Percentiles rank a stretch among this genome's conserved stretches.
Conservation (phyloP, 257 asterid genomes). For the Solanum ossicruentum region DNA sequence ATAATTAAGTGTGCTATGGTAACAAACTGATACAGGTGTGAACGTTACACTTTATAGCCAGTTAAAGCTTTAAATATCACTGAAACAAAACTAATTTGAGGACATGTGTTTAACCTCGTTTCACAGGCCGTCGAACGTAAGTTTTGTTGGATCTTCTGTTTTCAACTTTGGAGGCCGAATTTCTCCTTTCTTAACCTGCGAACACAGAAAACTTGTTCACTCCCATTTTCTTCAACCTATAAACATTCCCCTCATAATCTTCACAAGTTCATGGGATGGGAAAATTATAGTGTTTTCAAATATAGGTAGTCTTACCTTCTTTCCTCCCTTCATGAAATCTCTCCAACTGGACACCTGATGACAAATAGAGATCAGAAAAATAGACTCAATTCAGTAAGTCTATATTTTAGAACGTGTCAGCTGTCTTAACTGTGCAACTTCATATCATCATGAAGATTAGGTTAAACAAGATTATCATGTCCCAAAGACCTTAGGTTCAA, state of each 20-base stretch:
- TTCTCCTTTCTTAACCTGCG: constrained; percentile 88
- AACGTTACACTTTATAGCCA: background rate
- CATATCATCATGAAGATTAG: background rate
- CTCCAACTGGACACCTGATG: constrained; percentile 98
- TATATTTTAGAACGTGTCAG: background rate
- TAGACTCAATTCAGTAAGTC: background rate
- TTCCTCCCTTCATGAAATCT: constrained; percentile 96
- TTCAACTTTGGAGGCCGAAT: constrained; percentile 94
- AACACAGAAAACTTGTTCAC: background rate
- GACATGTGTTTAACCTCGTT: constrained; percentile 31
- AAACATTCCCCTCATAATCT: background rate
- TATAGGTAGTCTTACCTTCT: constrained; percentile 45
- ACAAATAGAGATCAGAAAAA: background rate
- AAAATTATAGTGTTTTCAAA: background rate
- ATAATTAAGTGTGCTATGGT: background rate
- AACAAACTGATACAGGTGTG: background rate
- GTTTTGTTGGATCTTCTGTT: constrained; percentile 98
- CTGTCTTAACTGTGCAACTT: background rate
- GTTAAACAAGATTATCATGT: background rate
- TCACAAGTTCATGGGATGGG: background rate
- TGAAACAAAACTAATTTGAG: background rate
- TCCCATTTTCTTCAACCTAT: background rate
- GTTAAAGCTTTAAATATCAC: background rate
- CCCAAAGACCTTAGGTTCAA: background rate
- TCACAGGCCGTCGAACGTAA: constrained; percentile 89